These are phyloP conservation scores for Erysimum pusillum DNA, from an alignment of 441 rosid genomes.

Conservation along the genomic window DNA sequence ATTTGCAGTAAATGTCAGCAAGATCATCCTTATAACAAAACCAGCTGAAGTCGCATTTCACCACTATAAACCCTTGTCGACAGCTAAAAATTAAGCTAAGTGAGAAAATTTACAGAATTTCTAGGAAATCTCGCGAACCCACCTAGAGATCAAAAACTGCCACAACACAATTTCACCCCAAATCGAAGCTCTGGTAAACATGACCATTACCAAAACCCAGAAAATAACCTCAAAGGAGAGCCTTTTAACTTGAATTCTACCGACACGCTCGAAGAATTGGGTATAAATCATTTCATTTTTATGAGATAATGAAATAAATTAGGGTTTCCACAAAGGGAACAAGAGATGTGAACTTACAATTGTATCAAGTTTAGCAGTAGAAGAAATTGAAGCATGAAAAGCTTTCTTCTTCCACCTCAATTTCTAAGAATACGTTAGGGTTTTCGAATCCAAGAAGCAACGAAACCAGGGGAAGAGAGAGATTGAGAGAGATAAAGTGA, in stretches of 20 bases:
- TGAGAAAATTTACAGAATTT: slow-evolving; percentile 31
- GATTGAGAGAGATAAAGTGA: slow-evolving; percentile 54
- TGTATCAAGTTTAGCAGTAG: slow-evolving; percentile 37
- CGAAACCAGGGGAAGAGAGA: slow-evolving; percentile 42
- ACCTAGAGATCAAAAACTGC: slow-evolving; percentile 48
- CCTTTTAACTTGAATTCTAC: slow-evolving; percentile 13
- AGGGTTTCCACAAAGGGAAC: slow-evolving; percentile 40
- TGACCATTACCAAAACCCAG: slow-evolving; percentile 19
- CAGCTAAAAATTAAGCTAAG: slow-evolving; percentile 35
- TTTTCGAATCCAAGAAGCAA: slow-evolving; percentile 50
- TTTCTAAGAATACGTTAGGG: slow-evolving; percentile 49
- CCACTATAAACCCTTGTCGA: slow-evolving; percentile 8
- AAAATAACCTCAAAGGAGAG: slow-evolving; percentile 33
- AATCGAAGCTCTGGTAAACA: slow-evolving; percentile 24
- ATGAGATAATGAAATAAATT: slow-evolving; percentile 22
- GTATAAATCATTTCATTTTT: not conserved
- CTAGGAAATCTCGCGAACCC: slow-evolving; percentile 26
- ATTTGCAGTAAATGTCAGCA: slow-evolving; percentile 28
- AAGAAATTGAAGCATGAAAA: slow-evolving; percentile 43
- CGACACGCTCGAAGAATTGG: slow-evolving; percentile 37
- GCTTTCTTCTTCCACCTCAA: slow-evolving; percentile 49
- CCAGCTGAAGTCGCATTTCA: slow-evolving; percentile 16
- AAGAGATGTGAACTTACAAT: slow-evolving; percentile 53
- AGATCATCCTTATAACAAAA: slow-evolving; percentile 25
- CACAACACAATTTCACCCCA: slow-evolving; percentile 22